These are phyloP conservation scores for Lasiodiplodia sp. DNA, from an alignment of 2,329 filamentous ascomycete species.

Conservation along the genomic window DNA sequence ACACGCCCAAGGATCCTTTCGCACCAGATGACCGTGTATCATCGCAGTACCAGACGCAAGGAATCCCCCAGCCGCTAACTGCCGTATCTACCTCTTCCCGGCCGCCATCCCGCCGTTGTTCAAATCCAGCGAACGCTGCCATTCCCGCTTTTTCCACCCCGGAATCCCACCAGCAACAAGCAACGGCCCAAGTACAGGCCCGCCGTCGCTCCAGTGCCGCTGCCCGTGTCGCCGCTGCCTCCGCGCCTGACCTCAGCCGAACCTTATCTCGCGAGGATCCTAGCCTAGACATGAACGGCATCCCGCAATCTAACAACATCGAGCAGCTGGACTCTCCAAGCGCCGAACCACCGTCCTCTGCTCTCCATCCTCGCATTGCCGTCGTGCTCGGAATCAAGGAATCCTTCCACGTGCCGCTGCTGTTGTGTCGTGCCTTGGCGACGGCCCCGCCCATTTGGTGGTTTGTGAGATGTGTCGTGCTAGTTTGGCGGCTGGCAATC, in stretches of 20 bases:
- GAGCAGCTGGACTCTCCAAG: neutral
- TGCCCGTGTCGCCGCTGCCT: neutral
- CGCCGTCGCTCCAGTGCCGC: slow-evolving; percentile 13
- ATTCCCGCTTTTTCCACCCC: neutral
- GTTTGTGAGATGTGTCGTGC: slow-evolving; percentile 68
- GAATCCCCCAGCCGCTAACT: neutral
- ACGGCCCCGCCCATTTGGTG: slow-evolving; percentile 75
- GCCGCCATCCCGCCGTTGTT: neutral
- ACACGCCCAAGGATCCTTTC: slow-evolving; percentile 24
- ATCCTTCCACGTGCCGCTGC: slow-evolving; percentile 76
- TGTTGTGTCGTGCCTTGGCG: slow-evolving; percentile 75
- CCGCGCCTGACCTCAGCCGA: slow-evolving; percentile 8
- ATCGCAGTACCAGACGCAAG: neutral
- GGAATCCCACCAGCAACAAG: neutral
- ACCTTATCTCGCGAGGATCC: slow-evolving; percentile 11
- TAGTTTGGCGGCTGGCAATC: slow-evolving; percentile 16
- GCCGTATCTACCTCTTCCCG: neutral
- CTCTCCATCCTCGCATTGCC: slow-evolving; percentile 77
- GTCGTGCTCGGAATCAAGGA: slow-evolving; percentile 77
- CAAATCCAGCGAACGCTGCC: slow-evolving; percentile 5
- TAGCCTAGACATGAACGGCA: neutral
- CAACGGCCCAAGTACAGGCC: neutral
- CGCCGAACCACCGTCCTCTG: slow-evolving; percentile 36
- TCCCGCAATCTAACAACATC: neutral
- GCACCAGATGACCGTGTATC: slow-evolving; percentile 7